Base-by-base conservation (phyloP, 2,329 filamentous ascomycete genomes). In the Chaetomiaceae sp. region DNA sequence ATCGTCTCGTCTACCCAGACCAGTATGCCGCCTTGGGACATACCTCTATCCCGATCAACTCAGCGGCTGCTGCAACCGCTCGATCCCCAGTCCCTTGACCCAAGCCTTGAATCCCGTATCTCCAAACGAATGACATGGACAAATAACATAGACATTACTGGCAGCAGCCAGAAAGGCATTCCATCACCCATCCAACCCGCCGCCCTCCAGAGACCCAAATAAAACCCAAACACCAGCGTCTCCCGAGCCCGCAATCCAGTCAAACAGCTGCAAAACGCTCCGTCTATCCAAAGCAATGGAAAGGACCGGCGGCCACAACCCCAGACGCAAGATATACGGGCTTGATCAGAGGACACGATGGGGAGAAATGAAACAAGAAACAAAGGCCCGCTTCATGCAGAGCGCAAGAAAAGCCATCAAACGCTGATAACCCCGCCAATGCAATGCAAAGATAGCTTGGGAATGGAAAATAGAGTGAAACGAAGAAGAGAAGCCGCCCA, bases 61-160 rank as follows among this genome's bases (percentile, higher is more conserved):
- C 25, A 27, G 5, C 9, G 25, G 25, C 25, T 6, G 25, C 9
- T 9, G 9, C 25, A 27, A 9, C 25, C 25, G 25, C 6, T 27
- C 25, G 25, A 27, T 27, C 9, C 14, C 8, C 4, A 31, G 27
- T 27, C 27, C 27, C 27, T 11, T 6, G 9, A 31, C 27, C 8
- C 4, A 31, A 3, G 8, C 27, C n/a, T n/a, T n/a, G n/a, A n/a
- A 31, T 31, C 27, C 27, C 8, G 9, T 12, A 31, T 11, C 5
- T 12, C 27, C 4, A 46, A 49, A 49, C 25, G 27, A 54, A 33
- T 27, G 51, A 45, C 27, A 46, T 45, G 44, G 43, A 47, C 23
- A 45, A 46, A 39, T 43, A 57, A 55, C 40, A 55, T 57, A 55
- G 38, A 57, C 55, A 57, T 57, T 57, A 57, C 43, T 33, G 42